Base-by-base conservation (phyloP, 345 rosid species). In the Populus deltoides region DNA sequence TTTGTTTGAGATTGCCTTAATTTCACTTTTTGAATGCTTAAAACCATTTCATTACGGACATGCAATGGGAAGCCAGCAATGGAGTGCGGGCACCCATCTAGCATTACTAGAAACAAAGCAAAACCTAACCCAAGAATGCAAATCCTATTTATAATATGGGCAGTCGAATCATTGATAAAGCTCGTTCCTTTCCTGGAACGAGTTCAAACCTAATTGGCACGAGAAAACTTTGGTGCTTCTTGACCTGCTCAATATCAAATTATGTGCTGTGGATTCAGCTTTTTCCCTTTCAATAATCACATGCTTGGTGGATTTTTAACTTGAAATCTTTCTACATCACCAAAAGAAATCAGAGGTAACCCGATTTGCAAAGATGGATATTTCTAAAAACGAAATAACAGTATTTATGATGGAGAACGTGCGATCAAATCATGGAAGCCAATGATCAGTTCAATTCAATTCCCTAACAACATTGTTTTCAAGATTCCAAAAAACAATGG, bases 181-280 rank as follows among this genome's bases (percentile, higher is more conserved):
- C 63, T n/a, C 29, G 27, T n/a, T 57, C 63, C 15, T 67, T 66
- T 69, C 57, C 38, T 38, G 33, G 61, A 43, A 15, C 70, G 22
- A 38, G 75, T 77, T 82, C 82, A 80, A 85, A 75, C 72, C 35
- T 38, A 55, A 71, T 78, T 36, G 76, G 77, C 59, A 18, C 31
- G 29, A 47, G 43, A 81, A 81, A 83, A 78, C 62, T 57, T 51
- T 67, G 25, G 33, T 51, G 17, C 13, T 24, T 29, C 43, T 53
- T 62, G 78, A 78, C 79, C 77, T 63, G 51, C 79, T 83, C 84
- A 63, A 75, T 57, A 82, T 85, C 88, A 2, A 63, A 63, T 6
- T 11, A 63, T 11, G 29, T 15, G 68, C 22, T 29, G 68, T 29
- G 22, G 68, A 65, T 65, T 6, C 16, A 29, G 5, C 68, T 0